Base-by-base conservation (phyloP, 2,329 filamentous ascomycete species). In the Bimuria novae-zelandiae region DNA sequence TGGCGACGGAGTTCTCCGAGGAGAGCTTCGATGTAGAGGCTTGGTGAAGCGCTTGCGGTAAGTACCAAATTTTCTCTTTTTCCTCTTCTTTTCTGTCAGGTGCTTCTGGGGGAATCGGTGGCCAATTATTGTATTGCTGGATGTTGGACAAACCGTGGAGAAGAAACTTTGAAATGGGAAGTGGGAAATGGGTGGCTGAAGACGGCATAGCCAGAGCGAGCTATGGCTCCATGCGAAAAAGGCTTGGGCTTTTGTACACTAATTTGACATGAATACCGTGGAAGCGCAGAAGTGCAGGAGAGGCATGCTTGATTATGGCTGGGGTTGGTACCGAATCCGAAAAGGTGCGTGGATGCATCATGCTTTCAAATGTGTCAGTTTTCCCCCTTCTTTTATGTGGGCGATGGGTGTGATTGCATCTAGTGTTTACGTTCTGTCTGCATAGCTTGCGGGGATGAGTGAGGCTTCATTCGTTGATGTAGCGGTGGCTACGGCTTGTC, bases 1-100 rank as follows among this genome's bases (percentile, higher is more conserved):
- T 99, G 11, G 92, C 90, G 2, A 97, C 94, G 3, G 97, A 94
- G 77, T 99, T 97, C 74, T 89, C 92, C 19, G 95, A 97, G 86
- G 93, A 97, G 76, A 96, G 96, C 71, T 97, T 97, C 65, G 93
- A 97, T 68, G 89, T 95, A 52, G 85, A 84, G 66, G 90, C 91
- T 43, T 96, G 92, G 90, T 96, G 30, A 29, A 37, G 29, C 7
- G 7, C 23, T 16, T n/a, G 6, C 32, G 21, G 22, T 16, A 41
- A 5, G n/a, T 8, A 41, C 22, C 43, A 16, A n/a, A 2, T 11
- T 11, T 10, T 36, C 5, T 8, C 16, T 10, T 4, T 27, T 21
- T 10, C 22, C 11, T 25, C 7, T 25, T 4, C 14, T n/a, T 86
- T 29, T 21, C 12, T 11, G 16, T 29, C 19, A 23, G 29, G 45